phyloP scores from a whole-genome alignment of 2,329 filamentous ascomycete genomes.

The Talaromyces atroroseus region DNA sequence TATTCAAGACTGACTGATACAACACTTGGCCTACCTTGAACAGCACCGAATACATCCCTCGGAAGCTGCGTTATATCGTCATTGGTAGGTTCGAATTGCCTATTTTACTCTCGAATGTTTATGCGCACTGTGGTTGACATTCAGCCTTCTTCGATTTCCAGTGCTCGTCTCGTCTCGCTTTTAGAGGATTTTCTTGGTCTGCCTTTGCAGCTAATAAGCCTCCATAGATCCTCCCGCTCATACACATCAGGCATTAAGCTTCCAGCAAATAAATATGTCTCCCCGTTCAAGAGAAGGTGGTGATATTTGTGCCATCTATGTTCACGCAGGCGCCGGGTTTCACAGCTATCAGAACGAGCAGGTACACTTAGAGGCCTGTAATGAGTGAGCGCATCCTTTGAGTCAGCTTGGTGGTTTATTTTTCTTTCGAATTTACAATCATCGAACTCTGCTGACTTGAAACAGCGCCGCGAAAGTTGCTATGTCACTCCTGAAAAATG shows the following conservation, averaged over 20 bases:
- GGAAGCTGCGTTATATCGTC: neutral
- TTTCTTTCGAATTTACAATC: constrained; percentile 6
- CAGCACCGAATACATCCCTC: neutral
- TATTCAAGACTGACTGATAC: neutral
- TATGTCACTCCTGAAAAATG: constrained; percentile 74
- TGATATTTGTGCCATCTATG: constrained; percentile 72
- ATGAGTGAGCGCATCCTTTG: constrained; percentile 59
- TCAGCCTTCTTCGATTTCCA: neutral
- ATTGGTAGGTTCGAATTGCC: neutral
- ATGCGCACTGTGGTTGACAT: neutral
- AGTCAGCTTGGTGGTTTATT: neutral
- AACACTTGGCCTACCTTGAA: neutral
- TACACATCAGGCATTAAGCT: neutral
- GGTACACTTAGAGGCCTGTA: constrained; percentile 78
- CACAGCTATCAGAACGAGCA: constrained; percentile 83
- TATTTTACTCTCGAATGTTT: neutral
- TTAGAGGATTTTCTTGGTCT: neutral
- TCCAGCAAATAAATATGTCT: constrained; percentile 21
- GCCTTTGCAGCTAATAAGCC: neutral
- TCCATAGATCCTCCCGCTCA: neutral
- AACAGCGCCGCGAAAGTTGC: constrained; percentile 72
- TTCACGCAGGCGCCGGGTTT: constrained; percentile 92
- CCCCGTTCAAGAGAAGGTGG: constrained; percentile 28
- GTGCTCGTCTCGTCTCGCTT: neutral
- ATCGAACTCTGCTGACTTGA: constrained; percentile 8